phyloP scores from a whole-genome alignment of 2,329 filamentous ascomycete genomes.

The Fusarium setosum region DNA sequence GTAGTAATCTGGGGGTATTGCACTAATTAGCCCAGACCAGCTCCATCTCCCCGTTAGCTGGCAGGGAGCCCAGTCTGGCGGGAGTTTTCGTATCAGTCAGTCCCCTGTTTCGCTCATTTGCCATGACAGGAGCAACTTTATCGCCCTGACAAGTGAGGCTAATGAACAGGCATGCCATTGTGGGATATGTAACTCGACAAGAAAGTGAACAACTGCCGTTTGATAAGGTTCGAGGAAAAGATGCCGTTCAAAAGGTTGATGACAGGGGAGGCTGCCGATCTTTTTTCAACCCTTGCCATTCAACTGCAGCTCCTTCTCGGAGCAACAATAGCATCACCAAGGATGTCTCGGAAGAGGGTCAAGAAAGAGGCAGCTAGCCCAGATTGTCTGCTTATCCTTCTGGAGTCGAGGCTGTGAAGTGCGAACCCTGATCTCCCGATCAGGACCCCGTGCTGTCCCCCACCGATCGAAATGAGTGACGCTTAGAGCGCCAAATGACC shows the following conservation, averaged over 20 bases:
- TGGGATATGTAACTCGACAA: background rate
- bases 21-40: constrained; percentile 1
- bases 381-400: no score
- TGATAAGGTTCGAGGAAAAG: background rate
- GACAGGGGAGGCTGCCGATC: constrained; percentile 17
- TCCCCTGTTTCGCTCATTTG: background rate
- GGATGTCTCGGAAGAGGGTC: constrained; percentile 1
- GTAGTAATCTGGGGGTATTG: background rate
- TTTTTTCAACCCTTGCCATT: background rate
- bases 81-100: background rate
- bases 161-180: background rate
- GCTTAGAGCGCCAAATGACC: constrained; percentile 13
- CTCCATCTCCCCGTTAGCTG: constrained; percentile 1
- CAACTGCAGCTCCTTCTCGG: constrained; percentile 1
- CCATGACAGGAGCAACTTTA: background rate
- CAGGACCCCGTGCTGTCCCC: constrained; percentile 1
- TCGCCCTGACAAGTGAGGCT: background rate
- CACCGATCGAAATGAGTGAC: constrained; percentile 37
- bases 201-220: background rate
- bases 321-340: background rate
- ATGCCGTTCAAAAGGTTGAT: background rate
- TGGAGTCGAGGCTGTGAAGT: background rate
- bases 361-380: background rate
- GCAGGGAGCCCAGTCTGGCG: background rate
- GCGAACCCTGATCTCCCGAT: constrained; percentile 10